A percentile compares a stretch with the other conserved stretches of the same genome.
Conservation (phyloP, 1,284 basidiomycete species). For the Neolentinus lepideus region DNA sequence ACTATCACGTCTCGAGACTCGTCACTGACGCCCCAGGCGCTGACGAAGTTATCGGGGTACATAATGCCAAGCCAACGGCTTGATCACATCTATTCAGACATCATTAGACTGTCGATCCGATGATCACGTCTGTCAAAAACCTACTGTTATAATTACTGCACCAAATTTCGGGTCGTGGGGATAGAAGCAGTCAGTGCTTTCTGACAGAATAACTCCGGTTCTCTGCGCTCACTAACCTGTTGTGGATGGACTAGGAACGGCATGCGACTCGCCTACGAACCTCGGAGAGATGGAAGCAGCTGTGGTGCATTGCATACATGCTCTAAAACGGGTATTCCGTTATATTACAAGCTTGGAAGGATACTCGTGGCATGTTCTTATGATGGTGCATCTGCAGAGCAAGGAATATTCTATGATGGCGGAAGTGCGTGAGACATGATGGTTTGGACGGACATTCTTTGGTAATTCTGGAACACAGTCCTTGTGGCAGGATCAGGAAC, state of each 20-base stretch:
- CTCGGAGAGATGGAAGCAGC: background rate
- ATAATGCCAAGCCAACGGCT: too few species aligned
- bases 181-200: background rate
- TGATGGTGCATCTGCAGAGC: background rate
- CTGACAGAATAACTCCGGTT: background rate
- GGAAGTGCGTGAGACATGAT: background rate
- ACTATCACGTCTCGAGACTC: too few species aligned
- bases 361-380: background rate
- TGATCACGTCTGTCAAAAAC: background rate
- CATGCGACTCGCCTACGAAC: background rate
- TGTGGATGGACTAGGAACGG: background rate
- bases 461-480: background rate
- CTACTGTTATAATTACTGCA: background rate
- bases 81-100: background rate
- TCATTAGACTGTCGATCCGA: background rate
- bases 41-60: too few species aligned
- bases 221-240: background rate
- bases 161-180: background rate
- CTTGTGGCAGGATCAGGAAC: background rate
- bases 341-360: background rate
- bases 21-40: too few species aligned
- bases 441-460: background rate
- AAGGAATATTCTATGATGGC: background rate
- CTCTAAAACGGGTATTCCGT: background rate
- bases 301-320: background rate